Evolutionary conservation across 2,329 filamentous ascomycete species (phyloP).

Genomic region (Trichothecium roseum): DNA sequence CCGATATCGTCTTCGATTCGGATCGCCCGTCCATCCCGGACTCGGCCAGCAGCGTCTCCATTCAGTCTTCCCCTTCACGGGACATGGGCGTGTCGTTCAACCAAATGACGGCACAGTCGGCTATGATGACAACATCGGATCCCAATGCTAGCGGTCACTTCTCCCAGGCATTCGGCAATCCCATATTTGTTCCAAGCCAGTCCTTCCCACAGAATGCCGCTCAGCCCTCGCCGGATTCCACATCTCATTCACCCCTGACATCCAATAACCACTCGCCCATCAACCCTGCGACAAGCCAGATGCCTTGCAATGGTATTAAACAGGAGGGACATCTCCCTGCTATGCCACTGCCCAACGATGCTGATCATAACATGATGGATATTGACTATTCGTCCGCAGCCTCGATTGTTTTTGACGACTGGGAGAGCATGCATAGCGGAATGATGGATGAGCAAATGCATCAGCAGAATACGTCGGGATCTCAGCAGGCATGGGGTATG

Average conservation of each 20-base stretch:
- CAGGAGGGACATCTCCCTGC: slow-evolving; percentile 23
- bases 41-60: slow-evolving; percentile 16
- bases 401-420: slow-evolving; percentile 26
- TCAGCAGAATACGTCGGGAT: slow-evolving; percentile 11
- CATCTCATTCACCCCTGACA: slow-evolving; percentile 19
- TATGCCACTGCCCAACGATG: slow-evolving; percentile 9
- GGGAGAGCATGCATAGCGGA: slow-evolving; percentile 26
- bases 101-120: slow-evolving; percentile 20
- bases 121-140: slow-evolving; percentile 13
- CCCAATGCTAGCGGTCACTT: slow-evolving; percentile 14
- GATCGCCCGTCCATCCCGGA: slow-evolving; percentile 19
- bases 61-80: slow-evolving; percentile 13
- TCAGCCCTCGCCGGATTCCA: slow-evolving; percentile 20
- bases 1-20: slow-evolving; percentile 31
- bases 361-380: slow-evolving; percentile 25
- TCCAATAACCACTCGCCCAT: slow-evolving; percentile 17
- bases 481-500: slow-evolving; percentile 19
- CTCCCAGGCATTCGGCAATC: slow-evolving; percentile 17
- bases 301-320: slow-evolving; percentile 21
- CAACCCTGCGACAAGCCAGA: slow-evolving; percentile 13
- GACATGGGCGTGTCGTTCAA: slow-evolving; percentile 19
- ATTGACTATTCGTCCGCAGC: slow-evolving; percentile 30
- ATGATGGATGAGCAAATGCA: slow-evolving; percentile 20
- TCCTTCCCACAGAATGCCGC: slow-evolving; percentile 14
- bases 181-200: slow-evolving; percentile 22